Base-by-base conservation (phyloP, 495 filamentous ascomycete genomes). In the Penicillium waksmanii region DNA sequence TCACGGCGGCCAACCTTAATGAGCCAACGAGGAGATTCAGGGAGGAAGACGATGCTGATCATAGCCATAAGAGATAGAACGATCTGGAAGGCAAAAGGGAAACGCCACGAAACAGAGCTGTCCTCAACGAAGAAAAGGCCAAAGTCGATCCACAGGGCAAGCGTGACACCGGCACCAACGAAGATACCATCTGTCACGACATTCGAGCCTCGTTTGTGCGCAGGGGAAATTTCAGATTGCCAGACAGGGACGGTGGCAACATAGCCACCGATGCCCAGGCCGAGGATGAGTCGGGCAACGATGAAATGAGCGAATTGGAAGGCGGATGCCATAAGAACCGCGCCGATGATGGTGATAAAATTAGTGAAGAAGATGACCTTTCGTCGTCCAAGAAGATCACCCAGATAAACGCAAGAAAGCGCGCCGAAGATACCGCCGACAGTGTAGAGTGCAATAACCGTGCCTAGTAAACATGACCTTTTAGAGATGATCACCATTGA, bases 71-170 rank as follows among this genome's bases (percentile, higher is more conserved):
- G 59, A 0, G 86, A 80, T 0, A 82, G 75, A 19, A 85, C 65
- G 47, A 87, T 83, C 69, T 88, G 86, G 70, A 89, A 85, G 13
- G 81, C 85, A 48, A 89, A 79, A 0, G 86, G 87, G 56, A 89
- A 85, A 3, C 86, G 76, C 86, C 86, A 89, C 34, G 78, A 75
- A 33, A 87, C 77, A 10, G 81, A 66, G 25, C 76, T 80, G 6
- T 69, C 68, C 38, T 77, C 83, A 34, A 79, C 72, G 40, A 83
- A 79, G 61, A 82, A 78, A 57, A 80, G 82, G 3, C 79, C 80
- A 43, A 83, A 87, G 65, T 87, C 86, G n/a, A 89, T 77, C 87
- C 86, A 89, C 51, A 87, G 83, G 3, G 85, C 82, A n/a, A 86
- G 77, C 2, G 85, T 81, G 15, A 89, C 84, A 55, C 87, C 87